Evolutionary conservation across 208 protist species (phyloP).

Genomic region (Acanthamoeba sp.): DNA sequence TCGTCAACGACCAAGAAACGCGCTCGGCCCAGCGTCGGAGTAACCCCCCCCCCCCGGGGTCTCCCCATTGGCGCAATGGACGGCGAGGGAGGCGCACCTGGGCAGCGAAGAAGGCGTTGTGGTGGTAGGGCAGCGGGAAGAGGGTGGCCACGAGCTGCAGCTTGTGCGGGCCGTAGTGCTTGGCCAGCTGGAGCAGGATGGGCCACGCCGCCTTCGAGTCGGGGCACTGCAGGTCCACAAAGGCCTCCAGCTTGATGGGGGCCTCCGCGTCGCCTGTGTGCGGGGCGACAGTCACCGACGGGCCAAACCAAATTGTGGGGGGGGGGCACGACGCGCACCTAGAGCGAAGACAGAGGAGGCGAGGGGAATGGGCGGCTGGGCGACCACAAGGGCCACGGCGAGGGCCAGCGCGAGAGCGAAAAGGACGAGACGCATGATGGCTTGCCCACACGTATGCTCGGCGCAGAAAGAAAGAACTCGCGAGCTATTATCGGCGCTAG

Average conservation of each 20-base stretch:
- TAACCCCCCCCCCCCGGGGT: background rate
- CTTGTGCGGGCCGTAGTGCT: constrained; percentile 71
- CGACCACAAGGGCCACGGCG: background rate
- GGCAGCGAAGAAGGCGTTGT: constrained; percentile 79
- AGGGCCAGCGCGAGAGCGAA: background rate
- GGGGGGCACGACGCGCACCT: background rate
- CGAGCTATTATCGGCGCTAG: background rate
- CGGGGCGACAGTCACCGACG: background rate
- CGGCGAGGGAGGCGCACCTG: constrained; percentile 66
- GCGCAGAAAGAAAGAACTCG: background rate
- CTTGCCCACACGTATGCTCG: too few relatives aligned
- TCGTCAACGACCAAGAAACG: too few relatives aligned
- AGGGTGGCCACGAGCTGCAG: constrained; percentile 71
- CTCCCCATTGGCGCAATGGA: background rate
- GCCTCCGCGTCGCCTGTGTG: constrained; percentile 21
- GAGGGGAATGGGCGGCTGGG: constrained; percentile 16
- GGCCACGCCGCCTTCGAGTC: constrained; percentile 70
- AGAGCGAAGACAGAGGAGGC: constrained; percentile 19
- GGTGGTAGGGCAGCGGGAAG: constrained; percentile 83
- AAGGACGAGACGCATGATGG: background rate
- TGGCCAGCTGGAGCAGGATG: background rate
- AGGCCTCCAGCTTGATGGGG: constrained; percentile 78
- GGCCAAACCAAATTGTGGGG: background rate
- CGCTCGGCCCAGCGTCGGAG: too few relatives aligned
- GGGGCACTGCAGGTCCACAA: constrained; percentile 80